Evolutionary conservation across 305 asterid species (phyloP), one percentile per base, ranked within the genome.

Genomic region (Fraxinus latifolia): DNA sequence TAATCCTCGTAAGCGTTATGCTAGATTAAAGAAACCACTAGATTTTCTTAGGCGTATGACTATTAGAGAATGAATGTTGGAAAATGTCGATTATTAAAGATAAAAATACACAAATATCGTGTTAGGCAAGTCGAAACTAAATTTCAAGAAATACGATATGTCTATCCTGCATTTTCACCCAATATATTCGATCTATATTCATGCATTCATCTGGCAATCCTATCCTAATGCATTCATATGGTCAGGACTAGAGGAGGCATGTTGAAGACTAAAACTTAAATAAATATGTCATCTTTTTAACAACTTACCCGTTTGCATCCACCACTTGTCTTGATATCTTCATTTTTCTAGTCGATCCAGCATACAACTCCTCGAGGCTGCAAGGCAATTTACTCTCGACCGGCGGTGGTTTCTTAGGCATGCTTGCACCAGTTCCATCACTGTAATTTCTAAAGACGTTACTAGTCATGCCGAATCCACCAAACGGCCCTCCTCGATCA

Each of bases 301-400:
- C 74, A 67, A 12, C 74, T 3, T 77, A 94, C 97, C 98, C 97
- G 23, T 89, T 89, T 0, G 85, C 80, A 77, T 90, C 95, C 1
- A 91, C 88, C 8, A 91, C 95, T 81, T 93, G 89, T 87, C 98
- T 87, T 0, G 98, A 96, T 68, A 94, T 94, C 91, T 92, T 94
- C 98, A 93, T 94, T 82, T 96, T 96, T 65, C 98, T 80, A 0
- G 97, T 94, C 7, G 98, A 92, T 21, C 99, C 98, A 6, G 93
- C 47, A 80, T 92, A 96, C 25, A 96, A 86, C 81, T 96, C 99
- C 82, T 91, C 97, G 80, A 96, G 98, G 86, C 81, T 82, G 84
- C 98, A 96, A 67, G 94, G 90, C 86, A 94, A 75, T 83, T 87
- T 85, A 80, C 87, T 96, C 90, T 96, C 98, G 1, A 91, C 97